Conservation (phyloP, 2,329 filamentous ascomycete species). For the Fusarium sp. region DNA sequence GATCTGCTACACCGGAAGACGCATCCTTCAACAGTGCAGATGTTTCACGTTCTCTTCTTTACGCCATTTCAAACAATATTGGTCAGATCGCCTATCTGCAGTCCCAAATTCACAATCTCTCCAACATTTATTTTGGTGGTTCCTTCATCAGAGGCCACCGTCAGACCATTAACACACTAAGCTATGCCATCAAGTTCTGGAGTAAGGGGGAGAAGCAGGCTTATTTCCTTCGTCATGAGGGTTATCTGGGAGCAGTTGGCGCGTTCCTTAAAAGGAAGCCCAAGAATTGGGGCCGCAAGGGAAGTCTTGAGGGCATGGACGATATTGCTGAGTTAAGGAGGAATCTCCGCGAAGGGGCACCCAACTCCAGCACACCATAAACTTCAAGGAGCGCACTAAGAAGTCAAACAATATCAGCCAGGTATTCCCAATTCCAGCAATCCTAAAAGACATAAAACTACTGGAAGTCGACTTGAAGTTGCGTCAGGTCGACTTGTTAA, state of each 20-base stretch:
- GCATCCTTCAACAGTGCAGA: slow-evolving; percentile 79
- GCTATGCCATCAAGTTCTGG: slow-evolving; percentile 98
- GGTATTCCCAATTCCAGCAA: background rate
- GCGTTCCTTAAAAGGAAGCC: slow-evolving; percentile 94
- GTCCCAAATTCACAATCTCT: slow-evolving; percentile 90
- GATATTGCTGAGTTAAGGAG: slow-evolving; percentile 49
- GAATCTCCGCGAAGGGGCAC: slow-evolving; percentile 32
- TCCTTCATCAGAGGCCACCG: slow-evolving; percentile 96
- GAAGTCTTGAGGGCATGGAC: slow-evolving; percentile 73
- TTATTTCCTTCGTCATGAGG: slow-evolving; percentile 95
- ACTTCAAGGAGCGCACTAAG: background rate
- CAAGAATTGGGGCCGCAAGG: slow-evolving; percentile 87
- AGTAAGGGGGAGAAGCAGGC: slow-evolving; percentile 93
- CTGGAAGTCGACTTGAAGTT: background rate
- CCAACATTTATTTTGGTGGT: slow-evolving; percentile 96
- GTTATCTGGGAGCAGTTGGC: slow-evolving; percentile 92
- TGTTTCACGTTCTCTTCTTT: slow-evolving; percentile 90
- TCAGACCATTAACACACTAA: slow-evolving; percentile 97
- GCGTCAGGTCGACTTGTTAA: background rate
- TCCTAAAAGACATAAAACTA: slow-evolving; percentile 13
- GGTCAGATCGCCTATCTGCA: slow-evolving; percentile 98
- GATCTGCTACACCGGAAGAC: slow-evolving; percentile 61
- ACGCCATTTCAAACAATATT: slow-evolving; percentile 97
- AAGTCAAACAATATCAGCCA: background rate
- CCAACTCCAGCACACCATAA: slow-evolving; percentile 18